These are phyloP conservation scores for Diplotaxis tenuifolia DNA, from an alignment of 345 rosid genomes.

Conservation along the genomic window DNA sequence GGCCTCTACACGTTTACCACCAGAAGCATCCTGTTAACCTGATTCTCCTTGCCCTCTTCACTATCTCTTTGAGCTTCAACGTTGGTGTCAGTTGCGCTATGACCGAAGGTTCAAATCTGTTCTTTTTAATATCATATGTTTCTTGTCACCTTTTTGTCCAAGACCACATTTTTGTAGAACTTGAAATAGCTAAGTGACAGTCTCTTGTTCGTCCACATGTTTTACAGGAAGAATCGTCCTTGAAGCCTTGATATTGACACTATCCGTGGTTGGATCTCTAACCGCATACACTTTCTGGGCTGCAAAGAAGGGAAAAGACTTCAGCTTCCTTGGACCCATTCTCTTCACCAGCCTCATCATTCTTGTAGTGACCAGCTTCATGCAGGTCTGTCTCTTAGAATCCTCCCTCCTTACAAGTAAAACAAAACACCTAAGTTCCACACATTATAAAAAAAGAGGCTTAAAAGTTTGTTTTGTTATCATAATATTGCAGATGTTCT, in stretches of 20 bases:
- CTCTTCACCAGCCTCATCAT: conserved; percentile 80
- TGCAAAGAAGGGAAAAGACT: conserved; percentile 90
- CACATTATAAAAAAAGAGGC: neutral
- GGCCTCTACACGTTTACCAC: conserved; percentile 90
- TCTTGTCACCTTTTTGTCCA: neutral
- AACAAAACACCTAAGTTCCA: neutral
- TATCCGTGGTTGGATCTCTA: conserved; percentile 73
- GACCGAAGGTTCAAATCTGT: conserved; percentile 60
- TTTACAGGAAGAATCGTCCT: conserved; percentile 98
- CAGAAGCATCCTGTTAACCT: conserved; percentile 92
- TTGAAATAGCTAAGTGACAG: neutral
- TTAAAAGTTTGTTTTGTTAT: neutral
- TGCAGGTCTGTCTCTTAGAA: conserved; percentile 59
- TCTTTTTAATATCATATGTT: neutral
- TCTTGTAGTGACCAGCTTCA: conserved; percentile 71
- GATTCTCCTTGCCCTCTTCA: conserved; percentile 80
- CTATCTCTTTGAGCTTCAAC: conserved; percentile 72
- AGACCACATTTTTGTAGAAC: neutral
- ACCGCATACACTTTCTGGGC: conserved; percentile 99
- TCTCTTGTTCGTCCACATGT: too few species aligned
- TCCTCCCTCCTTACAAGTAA: too few species aligned
- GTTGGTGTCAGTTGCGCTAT: conserved; percentile 91
- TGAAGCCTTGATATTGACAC: conserved; percentile 80
- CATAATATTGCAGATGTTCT: conserved; percentile 57
- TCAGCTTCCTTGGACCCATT: conserved; percentile 86